Conservation (phyloP, 345 rosid genomes). For the Gossypium longicalyx region DNA sequence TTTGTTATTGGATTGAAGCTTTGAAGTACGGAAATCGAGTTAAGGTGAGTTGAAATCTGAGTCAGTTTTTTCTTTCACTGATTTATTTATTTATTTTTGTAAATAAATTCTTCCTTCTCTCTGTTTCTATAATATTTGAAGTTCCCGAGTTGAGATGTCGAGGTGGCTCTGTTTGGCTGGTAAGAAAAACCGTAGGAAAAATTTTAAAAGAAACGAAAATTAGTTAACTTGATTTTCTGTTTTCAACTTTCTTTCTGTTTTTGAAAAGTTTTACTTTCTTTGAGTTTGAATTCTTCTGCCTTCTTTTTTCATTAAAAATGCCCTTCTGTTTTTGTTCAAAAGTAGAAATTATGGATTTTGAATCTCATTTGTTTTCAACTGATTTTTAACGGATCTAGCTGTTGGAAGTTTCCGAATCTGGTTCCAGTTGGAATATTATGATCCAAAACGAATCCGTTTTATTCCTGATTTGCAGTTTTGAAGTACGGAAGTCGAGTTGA, state of each 20-base stretch:
- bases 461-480: neutral
- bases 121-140: neutral
- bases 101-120: neutral
- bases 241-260: neutral
- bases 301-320: neutral
- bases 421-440: neutral
- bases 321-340: neutral
- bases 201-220: neutral
- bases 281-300: neutral
- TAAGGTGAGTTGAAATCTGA: conserved; percentile 9
- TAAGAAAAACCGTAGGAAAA: neutral
- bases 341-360: neutral
- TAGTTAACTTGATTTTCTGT: neutral
- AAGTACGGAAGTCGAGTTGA: neutral
- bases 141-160: neutral
- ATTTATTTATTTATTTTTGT: neutral
- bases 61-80: neutral
- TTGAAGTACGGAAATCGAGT: neutral
- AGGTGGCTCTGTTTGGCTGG: conserved; percentile 12
- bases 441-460: neutral
- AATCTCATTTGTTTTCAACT: neutral
- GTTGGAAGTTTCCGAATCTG: neutral
- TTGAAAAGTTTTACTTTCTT: neutral
- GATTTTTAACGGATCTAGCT: too few relatives aligned
- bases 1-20: neutral